Conservation (phyloP, 2,329 filamentous ascomycete genomes). For the Aspergillus cejpii region DNA sequence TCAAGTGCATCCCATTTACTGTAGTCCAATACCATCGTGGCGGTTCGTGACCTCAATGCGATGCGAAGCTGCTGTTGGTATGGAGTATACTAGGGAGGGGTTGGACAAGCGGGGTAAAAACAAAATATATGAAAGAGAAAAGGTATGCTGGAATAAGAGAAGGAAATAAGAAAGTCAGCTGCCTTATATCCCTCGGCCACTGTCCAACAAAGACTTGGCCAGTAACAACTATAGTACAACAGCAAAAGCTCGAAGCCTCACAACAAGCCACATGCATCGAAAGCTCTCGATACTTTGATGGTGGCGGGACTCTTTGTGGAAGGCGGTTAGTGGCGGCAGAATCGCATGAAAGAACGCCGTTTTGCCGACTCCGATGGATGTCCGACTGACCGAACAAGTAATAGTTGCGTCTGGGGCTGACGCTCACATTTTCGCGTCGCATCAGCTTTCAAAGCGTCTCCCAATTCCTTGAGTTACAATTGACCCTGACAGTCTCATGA, state of each 20-base stretch:
- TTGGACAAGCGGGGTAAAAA: slow-evolving; percentile 15
- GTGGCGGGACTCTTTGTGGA: slow-evolving; percentile 6
- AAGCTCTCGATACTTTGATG: slow-evolving; percentile 32
- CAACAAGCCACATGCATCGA: slow-evolving; percentile 19
- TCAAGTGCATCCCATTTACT: slow-evolving; percentile 72
- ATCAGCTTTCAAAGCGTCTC: neutral
- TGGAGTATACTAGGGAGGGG: slow-evolving; percentile 15
- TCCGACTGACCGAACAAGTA: slow-evolving; percentile 9
- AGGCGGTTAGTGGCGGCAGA: slow-evolving; percentile 27
- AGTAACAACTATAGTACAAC: neutral
- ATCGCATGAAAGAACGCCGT: slow-evolving; percentile 7
- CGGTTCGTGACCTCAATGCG: slow-evolving; percentile 11
- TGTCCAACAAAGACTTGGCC: neutral
- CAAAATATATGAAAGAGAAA: slow-evolving; percentile 2
- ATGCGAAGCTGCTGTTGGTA: slow-evolving; percentile 10
- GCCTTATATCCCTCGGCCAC: neutral
- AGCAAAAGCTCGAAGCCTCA: slow-evolving; percentile 3
- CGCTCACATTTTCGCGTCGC: slow-evolving; percentile 5
- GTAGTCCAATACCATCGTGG: slow-evolving; percentile 55
- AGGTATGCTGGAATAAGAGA: neutral
- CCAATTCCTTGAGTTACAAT: slow-evolving; percentile 4
- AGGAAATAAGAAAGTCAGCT: neutral
- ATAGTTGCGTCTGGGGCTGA: slow-evolving; percentile 10
- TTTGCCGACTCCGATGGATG: slow-evolving; percentile 16
- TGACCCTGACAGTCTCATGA: slow-evolving; percentile 16